Percentiles rank a stretch among this genome's conserved stretches.
phyloP scores from a whole-genome alignment of 164 flowering plant genomes.

The Nymphaea thermarum region DNA sequence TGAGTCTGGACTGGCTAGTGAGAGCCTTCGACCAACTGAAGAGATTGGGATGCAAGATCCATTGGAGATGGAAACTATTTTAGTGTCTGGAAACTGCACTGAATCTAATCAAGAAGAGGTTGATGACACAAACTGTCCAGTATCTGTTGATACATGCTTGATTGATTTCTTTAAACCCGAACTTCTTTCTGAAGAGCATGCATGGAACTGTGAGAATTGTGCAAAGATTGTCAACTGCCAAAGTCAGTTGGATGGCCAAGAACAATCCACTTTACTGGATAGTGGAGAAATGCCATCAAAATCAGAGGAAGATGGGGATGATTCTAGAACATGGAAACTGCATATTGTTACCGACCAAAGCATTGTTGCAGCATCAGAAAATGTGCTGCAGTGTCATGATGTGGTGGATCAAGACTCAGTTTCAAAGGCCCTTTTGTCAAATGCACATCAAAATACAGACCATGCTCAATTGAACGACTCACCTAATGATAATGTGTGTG shows the following conservation, averaged over 20 bases:
- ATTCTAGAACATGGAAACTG: constrained; percentile 5
- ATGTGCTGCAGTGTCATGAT: not conserved
- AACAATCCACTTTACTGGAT: constrained; percentile 1
- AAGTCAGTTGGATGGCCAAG: not conserved
- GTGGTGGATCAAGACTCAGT: not conserved
- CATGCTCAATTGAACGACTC: not conserved
- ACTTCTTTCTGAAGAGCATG: constrained; percentile 73
- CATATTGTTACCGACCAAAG: not conserved
- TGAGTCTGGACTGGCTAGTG: constrained; percentile 19
- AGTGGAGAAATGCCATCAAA: constrained; percentile 10
- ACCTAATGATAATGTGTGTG: not conserved
- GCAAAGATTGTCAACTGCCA: constrained; percentile 33
- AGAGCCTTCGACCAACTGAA: constrained; percentile 18
- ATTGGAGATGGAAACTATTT: constrained; percentile 15
- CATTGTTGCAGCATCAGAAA: not conserved
- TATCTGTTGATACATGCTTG: constrained; percentile 79
- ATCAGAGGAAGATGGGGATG: constrained; percentile 14
- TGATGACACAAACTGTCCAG: constrained; percentile 64
- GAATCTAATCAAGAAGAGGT: constrained; percentile 91
- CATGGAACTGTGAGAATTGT: constrained; percentile 88
- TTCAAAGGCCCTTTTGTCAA: not conserved
- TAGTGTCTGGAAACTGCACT: constrained; percentile 35
- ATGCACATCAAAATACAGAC: not conserved
- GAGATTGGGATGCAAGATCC: not conserved
- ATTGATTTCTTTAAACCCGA: constrained; percentile 65